Evolutionary conservation across 2,329 filamentous ascomycete species (phyloP), one percentile per base, ranked within the genome.

Genomic region (Calycina herbarum): DNA sequence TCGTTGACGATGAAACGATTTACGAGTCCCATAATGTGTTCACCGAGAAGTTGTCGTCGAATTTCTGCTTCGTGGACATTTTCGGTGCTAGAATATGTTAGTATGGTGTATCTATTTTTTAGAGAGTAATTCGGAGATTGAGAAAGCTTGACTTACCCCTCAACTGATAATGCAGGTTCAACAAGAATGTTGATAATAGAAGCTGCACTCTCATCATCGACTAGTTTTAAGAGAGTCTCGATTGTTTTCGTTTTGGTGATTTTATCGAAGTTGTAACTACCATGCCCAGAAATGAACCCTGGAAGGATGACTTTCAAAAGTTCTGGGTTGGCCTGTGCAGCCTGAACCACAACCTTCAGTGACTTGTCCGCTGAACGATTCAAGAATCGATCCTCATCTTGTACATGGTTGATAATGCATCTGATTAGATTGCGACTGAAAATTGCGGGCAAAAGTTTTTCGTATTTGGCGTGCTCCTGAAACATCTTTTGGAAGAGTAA

Each of bases 361-460:
- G 91, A 86, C 73, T 91, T 92, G 61, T 89, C 81, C 2, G 94
- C 92, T 56, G 92, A 90, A 48, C 89, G 88, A 77, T 97, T 89
- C 15, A 97, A 82, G 72, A 92, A 93, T 24, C 92, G 85, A 70
- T 94, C 91, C 68, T 91, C 82, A 58, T 91, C 89, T 2, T 89
- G 86, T 5, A 93, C 86, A 73, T 96, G 92, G 76, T 96, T 95
- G 78, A 92, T 90, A 57, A 97, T 79, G 73, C 89, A 94, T 59
- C 87, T 85, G 79, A 96, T 88, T 27, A 97, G 81, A 72, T 97
- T 96, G 68, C 89, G 87, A 72, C 91, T 93, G 76, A 98, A 96
- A 0, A 97, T 81, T 8, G 78, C 82, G 69, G 77, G 82, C 62
- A 80, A 85, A 71, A 83, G 84, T 64, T 75, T 81, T 69, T 68